Evolutionary conservation across 108 stramenopile genomes (phyloP).

Genomic region (Asterionellopsis glacialis): DNA sequence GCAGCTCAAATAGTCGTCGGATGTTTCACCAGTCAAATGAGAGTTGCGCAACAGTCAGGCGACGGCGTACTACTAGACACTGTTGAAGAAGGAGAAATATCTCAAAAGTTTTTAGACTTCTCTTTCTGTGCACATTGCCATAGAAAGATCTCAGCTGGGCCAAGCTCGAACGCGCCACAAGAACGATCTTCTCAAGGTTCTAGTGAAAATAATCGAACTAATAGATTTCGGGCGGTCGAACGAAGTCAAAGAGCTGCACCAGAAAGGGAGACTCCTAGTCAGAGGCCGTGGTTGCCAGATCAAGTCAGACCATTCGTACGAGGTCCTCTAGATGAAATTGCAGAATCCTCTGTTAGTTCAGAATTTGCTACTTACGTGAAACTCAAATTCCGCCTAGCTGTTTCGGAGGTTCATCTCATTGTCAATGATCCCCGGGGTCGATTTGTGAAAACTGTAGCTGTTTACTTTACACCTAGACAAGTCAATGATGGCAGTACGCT

Average conservation of each 20-base stretch:
- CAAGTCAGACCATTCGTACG: constrained; percentile 56
- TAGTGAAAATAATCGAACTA: too few relatives aligned
- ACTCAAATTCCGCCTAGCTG: constrained; percentile 60
- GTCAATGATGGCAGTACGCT: constrained; percentile 41
- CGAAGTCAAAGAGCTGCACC: too few relatives aligned
- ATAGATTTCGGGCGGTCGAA: too few relatives aligned
- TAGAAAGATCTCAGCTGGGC: not conserved
- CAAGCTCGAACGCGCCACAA: too few relatives aligned
- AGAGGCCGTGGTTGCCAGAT: constrained; percentile 29
- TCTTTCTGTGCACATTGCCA: constrained; percentile 61
- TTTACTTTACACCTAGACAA: constrained; percentile 64
- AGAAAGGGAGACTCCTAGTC: too few relatives aligned
- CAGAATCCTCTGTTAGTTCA: constrained; percentile 36
- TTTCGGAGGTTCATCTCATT: constrained; percentile 60
- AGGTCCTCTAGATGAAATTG: constrained; percentile 44
- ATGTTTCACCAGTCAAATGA: constrained; percentile 27
- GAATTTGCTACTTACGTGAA: constrained; percentile 56
- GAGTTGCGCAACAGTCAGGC: constrained; percentile 12
- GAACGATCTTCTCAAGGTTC: too few relatives aligned
- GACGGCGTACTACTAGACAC: constrained; percentile 19
- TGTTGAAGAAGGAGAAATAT: not conserved
- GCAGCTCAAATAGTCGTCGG: constrained; percentile 1
- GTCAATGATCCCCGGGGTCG: constrained; percentile 71
- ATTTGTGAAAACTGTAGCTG: constrained; percentile 61
- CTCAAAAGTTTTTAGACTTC: constrained; percentile 38